Evolutionary conservation across 306 rosid genomes (phyloP).

Genomic region (Casuarina equisetifolia): DNA sequence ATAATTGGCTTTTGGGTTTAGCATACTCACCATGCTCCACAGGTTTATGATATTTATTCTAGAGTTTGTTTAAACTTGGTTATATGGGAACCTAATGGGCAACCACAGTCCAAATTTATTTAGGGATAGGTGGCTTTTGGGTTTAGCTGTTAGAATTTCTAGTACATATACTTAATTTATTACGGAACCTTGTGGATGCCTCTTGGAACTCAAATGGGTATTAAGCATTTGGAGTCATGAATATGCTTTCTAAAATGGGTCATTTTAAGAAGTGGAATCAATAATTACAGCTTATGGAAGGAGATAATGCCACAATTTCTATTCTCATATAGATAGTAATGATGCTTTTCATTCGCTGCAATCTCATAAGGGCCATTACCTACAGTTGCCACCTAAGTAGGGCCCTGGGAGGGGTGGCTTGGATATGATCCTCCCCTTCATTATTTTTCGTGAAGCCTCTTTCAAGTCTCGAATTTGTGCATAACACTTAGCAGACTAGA

Average conservation of each 20-base stretch:
- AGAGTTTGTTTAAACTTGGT: background rate
- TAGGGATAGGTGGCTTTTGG: background rate
- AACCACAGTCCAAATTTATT: background rate
- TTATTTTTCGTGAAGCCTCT: background rate
- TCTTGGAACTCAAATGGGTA: background rate
- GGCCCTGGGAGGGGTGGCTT: background rate
- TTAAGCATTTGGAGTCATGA: background rate
- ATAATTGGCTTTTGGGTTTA: constrained; percentile 1
- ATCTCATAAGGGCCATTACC: background rate
- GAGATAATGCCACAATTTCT: background rate
- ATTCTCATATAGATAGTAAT: background rate
- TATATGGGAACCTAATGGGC: too few relatives aligned
- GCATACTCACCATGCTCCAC: background rate
- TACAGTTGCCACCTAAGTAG: background rate
- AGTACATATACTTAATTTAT: background rate
- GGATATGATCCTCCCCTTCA: background rate
- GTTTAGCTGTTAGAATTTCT: background rate
- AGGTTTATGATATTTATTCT: background rate
- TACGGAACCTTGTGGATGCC: background rate
- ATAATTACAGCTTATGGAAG: background rate
- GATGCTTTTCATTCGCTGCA: background rate
- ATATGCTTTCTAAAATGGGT: background rate
- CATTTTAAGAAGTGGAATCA: background rate
- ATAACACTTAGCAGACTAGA: background rate
- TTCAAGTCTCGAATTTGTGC: background rate